Base-by-base conservation (phyloP, 2,329 filamentous ascomycete genomes). In the Monascus ruber region DNA sequence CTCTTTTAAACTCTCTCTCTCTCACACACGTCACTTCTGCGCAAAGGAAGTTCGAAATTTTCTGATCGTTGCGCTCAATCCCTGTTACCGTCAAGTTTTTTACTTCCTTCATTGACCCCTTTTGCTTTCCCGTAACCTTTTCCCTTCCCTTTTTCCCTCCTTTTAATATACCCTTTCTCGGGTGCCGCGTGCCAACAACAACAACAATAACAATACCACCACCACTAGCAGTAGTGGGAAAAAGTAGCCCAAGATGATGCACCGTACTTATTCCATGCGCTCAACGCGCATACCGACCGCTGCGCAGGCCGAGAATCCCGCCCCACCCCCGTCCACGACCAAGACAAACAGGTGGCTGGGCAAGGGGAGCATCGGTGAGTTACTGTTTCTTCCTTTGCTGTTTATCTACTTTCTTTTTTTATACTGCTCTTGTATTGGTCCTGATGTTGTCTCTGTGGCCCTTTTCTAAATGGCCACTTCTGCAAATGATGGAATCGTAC, bases 261-360 rank as follows among this genome's bases (percentile, higher is more conserved):
- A 98, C 77, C 87, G 89, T 65, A 95, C 91, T 50, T 98, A 96
- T 66, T 94, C 87, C 56, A 94, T 95, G 91, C 88, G 91, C 81
- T 84, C 93, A 69, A 83, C 85, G 67, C 82, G 91, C 75, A 86
- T 86, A 66, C 91, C 91, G 36, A 98, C 91, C 50, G 91, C 91
- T 59, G 93, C 87, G 59, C 79, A 85, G 62, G 73, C 84, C 46
- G 74, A 96, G 78, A 96, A 87, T 66, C 91, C 91, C 36, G 91
- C 88, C 45, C 91, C 91, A 47, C 89, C 91, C 45, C 69, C 85
- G 17, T 95, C 89, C 25, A 82, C 82, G 51, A 98, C 91, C 50
- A 98, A 98, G 72, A 77, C 81, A 39, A 83, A 83, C 47, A 83
- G 89, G 51, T 75, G 96, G 60, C 95, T 96, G 58, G 87, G 88